Conservation (phyloP, 129 eudicot species). For the Ambrosia artemisiifolia region DNA sequence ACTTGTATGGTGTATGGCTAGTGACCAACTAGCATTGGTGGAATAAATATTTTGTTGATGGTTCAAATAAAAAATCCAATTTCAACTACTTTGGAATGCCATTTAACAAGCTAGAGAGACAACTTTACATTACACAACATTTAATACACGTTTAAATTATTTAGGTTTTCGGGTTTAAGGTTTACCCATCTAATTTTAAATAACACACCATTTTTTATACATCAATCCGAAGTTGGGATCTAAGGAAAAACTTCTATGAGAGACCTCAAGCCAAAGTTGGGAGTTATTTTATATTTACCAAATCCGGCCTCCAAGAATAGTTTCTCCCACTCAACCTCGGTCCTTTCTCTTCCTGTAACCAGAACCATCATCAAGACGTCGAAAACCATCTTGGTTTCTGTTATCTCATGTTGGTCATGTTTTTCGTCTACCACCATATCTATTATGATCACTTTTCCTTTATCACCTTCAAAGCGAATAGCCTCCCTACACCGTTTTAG, state of each 20-base stretch:
- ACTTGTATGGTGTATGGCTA: too few relatives aligned
- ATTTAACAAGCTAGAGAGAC: too few relatives aligned
- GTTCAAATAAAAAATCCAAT: too few relatives aligned
- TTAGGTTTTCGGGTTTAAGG: too few relatives aligned
- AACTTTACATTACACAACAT: too few relatives aligned
- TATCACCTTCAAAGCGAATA: not conserved
- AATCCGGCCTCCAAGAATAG: conserved; percentile 23
- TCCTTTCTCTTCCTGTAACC: conserved; percentile 28
- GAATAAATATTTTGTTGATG: too few relatives aligned
- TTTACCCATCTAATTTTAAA: too few relatives aligned
- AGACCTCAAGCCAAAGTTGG: conserved; percentile 20
- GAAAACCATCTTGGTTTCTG: conserved; percentile 26
- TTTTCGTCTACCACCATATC: conserved; percentile 30
- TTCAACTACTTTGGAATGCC: too few relatives aligned
- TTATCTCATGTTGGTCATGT: conserved; percentile 8
- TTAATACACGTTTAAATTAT: too few relatives aligned
- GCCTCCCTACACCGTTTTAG: conserved; percentile 31
- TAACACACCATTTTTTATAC: not conserved
- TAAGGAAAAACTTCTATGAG: conserved; percentile 31
- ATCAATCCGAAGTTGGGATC: not conserved
- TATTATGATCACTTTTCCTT: conserved; percentile 33
- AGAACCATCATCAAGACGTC: conserved; percentile 31
- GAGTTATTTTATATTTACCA: conserved; percentile 26
- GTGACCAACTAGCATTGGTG: too few relatives aligned
- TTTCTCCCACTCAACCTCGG: conserved; percentile 24